Evolutionary conservation across 768 basidiomycete species (phyloP), one percentile per base, ranked within the genome.

Genomic region (Suillus weaverae): DNA sequence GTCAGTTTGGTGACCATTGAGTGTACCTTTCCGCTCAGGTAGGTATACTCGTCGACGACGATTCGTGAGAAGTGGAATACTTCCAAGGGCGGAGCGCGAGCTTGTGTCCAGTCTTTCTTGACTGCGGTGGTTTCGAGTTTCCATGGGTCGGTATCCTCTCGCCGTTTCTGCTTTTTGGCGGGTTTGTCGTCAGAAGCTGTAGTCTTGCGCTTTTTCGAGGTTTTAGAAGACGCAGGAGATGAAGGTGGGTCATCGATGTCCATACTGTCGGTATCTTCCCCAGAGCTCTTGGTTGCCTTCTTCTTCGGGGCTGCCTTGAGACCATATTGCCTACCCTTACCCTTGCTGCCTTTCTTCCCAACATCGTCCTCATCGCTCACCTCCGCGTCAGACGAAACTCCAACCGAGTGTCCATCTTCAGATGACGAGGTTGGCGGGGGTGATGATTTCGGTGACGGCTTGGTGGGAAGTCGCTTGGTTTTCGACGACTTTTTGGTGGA

Each of bases 11-110:
- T 93, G 43, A 97, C 84, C 70, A 95, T 82, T 3, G 92, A 83
- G 66, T 92, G 90, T 8, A 89, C 83, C 70, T 91, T 89, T 62
- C 91, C 93, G 32, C 89, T 87, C 30, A 96, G 83, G 71, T 98
- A 97, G 1, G 95, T 96, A 75, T 96, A 98, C 73, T 98, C 95
- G 77, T 97, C 96, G 48, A 97, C 88, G 60, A 98, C 90, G 35
- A 91, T 85, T 6, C 95, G 89, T 4, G 92, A 81, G 74, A 92
- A 97, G 71, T 95, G 86, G 86, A 98, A 97, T 83, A 95, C 90
- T 76, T 97, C 94, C 61, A 97, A 78, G 20, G 94, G 91, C 1
- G 95, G 94, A 1, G 88, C 85, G 60, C 86, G 84, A 88, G 95
- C 91, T 70, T 87, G 78, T 8, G 81, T 89, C 89, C 89, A 97